These are phyloP conservation scores for Aspergillus nidulans DNA, from an alignment of 495 filamentous ascomycete species.

Conservation along the genomic window DNA sequence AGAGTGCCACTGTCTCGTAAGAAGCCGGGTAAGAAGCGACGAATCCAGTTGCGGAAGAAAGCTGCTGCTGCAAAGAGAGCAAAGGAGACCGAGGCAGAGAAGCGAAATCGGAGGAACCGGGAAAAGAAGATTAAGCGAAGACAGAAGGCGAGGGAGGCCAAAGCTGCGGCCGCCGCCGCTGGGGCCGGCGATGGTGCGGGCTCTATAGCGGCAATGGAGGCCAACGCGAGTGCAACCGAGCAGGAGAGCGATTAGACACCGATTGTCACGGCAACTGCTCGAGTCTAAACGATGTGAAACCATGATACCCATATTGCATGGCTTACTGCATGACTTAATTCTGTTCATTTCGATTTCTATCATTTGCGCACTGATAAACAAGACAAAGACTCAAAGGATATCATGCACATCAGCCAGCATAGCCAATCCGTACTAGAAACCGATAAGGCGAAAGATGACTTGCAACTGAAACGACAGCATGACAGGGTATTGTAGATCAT, in stretches of 20 bases:
- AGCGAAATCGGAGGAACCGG: conserved; percentile 43
- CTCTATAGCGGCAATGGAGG: neutral
- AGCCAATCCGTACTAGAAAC: neutral
- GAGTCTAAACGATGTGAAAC: neutral
- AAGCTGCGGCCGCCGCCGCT: conserved; percentile 31
- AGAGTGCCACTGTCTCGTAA: conserved; percentile 33
- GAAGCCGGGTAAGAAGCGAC: conserved; percentile 47
- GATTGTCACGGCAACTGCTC: neutral
- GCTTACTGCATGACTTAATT: neutral
- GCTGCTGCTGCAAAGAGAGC: conserved; percentile 24
- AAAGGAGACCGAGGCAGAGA: conserved; percentile 41
- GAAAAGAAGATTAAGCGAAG: conserved; percentile 43
- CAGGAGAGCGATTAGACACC: conserved; percentile 18
- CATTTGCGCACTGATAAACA: neutral
- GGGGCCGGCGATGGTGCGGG: conserved; percentile 12
- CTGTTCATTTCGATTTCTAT: conserved; percentile 1
- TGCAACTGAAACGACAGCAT: neutral
- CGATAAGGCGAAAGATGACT: neutral
- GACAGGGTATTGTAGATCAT: conserved; percentile 13
- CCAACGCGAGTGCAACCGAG: conserved; percentile 18
- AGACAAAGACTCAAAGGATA: neutral
- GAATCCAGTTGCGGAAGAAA: conserved; percentile 39
- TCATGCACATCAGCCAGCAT: neutral
- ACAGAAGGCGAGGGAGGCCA: conserved; percentile 42
- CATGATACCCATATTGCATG: conserved; percentile 26